These are phyloP conservation scores for Colletotrichum sp. DNA, from an alignment of 2,329 filamentous ascomycete genomes.

Conservation along the genomic window DNA sequence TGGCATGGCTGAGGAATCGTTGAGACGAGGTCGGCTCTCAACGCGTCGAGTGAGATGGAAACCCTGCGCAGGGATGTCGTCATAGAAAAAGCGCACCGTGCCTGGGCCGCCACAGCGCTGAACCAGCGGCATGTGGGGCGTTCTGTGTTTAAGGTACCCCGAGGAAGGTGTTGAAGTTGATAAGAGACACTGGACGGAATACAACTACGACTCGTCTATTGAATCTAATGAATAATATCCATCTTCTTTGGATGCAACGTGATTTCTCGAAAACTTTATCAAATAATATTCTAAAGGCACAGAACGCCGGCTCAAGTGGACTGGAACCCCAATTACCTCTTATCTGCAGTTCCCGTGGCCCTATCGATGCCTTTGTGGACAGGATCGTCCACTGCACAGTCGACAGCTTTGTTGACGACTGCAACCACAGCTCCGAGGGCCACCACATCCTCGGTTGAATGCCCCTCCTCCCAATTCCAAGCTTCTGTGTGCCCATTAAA, in stretches of 20 bases:
- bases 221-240: too few relatives aligned
- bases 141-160: not conserved
- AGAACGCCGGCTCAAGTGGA: too few relatives aligned
- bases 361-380: not conserved
- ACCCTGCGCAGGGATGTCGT: not conserved
- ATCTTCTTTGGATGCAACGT: too few relatives aligned
- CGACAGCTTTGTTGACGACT: not conserved
- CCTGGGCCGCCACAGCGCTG: not conserved
- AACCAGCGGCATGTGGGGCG: not conserved
- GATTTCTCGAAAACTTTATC: too few relatives aligned
- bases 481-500: not conserved
- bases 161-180: too few relatives aligned
- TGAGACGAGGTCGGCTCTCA: not conserved
- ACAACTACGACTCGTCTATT: too few relatives aligned
- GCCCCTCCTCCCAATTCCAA: not conserved
- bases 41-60: not conserved
- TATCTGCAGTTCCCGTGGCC: not conserved
- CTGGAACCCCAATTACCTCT: not conserved
- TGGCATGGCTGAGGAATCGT: not conserved
- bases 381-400: not conserved
- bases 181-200: too few relatives aligned
- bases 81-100: not conserved
- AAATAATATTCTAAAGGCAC: too few relatives aligned
- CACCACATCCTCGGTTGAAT: not conserved
- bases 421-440: not conserved